Evolutionary conservation across 1,284 basidiomycete genomes (phyloP), one percentile per base, ranked within the genome.

Genomic region (Pholiota adiposa): DNA sequence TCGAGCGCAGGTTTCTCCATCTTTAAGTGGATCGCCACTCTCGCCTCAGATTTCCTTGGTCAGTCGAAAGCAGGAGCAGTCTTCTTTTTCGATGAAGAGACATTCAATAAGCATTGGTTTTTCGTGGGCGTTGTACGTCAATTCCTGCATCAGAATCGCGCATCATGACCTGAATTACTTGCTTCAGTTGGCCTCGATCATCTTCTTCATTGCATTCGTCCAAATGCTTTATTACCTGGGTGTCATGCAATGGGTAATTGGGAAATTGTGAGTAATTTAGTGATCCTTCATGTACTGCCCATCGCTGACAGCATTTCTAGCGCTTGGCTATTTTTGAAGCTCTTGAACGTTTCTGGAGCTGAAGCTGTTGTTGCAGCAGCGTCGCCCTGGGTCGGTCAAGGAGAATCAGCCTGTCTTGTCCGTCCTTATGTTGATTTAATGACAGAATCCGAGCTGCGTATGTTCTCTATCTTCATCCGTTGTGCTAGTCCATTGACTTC

Each of bases 261-360:
- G 84, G 68, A 80, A 90, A 71, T 93, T 92, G 88, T 90, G 63
- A 65, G 86, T 77, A 9, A 23, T 21, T 19, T 23, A 36, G 31
- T 49, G 19, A 43, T 16, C 40, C 6, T 38, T 41, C 16, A 18
- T 18, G 31, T 9, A 4, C 29, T 57, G 57, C 16, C 25, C 29
- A 31, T 21, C 4, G 25, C 34, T 36, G 16, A 52, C 9, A 52
- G 18, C 4, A 36, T 36, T 18, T 54, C 44, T 62, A 90, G 89
- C 69, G 94, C 93, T 4, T 95, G 92, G 93, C 84, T 96, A 78
- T 96, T 97, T 83, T 93, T 92, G 82, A 94, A 94, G 75, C 75
- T 91, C 54, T 85, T 96, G 86, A 87, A 90, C 64, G 83, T 94
- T 29, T 93, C 92, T 25, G 94, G 94, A 68, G 94, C 93, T 5